These are phyloP conservation scores for Neurospora sp. DNA, from an alignment of 2,329 filamentous ascomycete species.

Conservation along the genomic window DNA sequence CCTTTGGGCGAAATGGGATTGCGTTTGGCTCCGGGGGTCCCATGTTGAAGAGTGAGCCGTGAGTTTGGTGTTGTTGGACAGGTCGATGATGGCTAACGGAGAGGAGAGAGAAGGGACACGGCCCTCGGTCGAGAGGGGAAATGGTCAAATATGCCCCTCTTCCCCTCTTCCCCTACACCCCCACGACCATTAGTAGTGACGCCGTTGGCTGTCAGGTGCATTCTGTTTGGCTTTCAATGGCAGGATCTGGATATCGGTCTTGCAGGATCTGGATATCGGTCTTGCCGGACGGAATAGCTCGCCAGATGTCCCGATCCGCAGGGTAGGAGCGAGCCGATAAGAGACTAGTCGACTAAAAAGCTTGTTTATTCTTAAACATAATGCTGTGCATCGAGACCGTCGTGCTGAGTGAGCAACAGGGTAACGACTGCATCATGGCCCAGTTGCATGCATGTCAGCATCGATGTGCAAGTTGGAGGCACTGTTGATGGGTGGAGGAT, in stretches of 20 bases:
- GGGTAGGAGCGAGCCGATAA: background rate
- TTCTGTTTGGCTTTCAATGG: background rate
- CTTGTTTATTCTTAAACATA: background rate
- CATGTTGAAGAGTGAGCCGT: constrained; percentile 3
- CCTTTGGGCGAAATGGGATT: constrained; percentile 8
- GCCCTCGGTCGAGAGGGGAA: background rate
- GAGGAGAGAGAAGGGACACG: background rate
- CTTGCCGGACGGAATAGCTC: background rate
- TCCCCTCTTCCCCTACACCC: background rate
- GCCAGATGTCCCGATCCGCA: background rate
- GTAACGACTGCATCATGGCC: background rate
- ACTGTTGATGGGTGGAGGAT: background rate
- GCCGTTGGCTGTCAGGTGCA: background rate
- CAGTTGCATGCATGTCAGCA: background rate
- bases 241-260: background rate
- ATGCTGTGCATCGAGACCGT: background rate
- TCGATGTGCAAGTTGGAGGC: background rate
- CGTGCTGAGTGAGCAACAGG: background rate
- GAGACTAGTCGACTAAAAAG: background rate
- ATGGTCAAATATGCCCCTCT: background rate
- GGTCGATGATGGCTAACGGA: background rate
- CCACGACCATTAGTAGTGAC: background rate
- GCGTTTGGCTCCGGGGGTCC: constrained; percentile 10
- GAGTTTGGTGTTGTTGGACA: background rate
- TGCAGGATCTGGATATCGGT: background rate